Evolutionary conservation across 2,329 filamentous ascomycete genomes (phyloP).

Genomic region (Cladosporium velox): DNA sequence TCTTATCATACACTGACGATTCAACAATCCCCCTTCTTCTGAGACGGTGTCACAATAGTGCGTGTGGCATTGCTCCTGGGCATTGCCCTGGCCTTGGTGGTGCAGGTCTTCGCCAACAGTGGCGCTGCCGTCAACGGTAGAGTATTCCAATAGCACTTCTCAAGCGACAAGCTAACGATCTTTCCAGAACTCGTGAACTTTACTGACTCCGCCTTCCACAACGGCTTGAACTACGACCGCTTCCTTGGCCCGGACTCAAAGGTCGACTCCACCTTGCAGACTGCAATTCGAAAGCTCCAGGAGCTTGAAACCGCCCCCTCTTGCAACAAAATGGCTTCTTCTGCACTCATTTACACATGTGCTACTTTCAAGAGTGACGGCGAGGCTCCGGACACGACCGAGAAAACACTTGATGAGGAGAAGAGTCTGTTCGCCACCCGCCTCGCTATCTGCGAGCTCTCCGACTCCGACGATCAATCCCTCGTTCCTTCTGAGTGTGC

Average conservation of each 20-base stretch:
- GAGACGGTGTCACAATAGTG: slow-evolving; percentile 12
- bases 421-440: slow-evolving; percentile 63
- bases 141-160: not conserved
- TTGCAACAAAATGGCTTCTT: slow-evolving; percentile 56
- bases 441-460: slow-evolving; percentile 64
- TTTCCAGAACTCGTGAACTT: not conserved
- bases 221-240: not conserved
- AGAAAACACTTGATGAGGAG: slow-evolving; percentile 43
- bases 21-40: not conserved
- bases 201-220: not conserved
- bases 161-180: not conserved
- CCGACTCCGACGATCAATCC: slow-evolving; percentile 48
- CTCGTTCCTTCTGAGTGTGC: slow-evolving; percentile 54
- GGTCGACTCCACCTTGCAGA: slow-evolving; percentile 16
- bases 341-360: slow-evolving; percentile 56
- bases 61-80: not conserved
- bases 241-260: not conserved
- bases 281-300: slow-evolving; percentile 48
- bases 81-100: not conserved
- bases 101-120: not conserved
- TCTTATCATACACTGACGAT: not conserved
- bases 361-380: slow-evolving; percentile 47
- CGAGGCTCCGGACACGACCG: slow-evolving; percentile 25
- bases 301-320: slow-evolving; percentile 50
- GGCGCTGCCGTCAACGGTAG: not conserved